phyloP scores from a whole-genome alignment of 2,329 filamentous ascomycete species.

The Ceratocystis ficicola region DNA sequence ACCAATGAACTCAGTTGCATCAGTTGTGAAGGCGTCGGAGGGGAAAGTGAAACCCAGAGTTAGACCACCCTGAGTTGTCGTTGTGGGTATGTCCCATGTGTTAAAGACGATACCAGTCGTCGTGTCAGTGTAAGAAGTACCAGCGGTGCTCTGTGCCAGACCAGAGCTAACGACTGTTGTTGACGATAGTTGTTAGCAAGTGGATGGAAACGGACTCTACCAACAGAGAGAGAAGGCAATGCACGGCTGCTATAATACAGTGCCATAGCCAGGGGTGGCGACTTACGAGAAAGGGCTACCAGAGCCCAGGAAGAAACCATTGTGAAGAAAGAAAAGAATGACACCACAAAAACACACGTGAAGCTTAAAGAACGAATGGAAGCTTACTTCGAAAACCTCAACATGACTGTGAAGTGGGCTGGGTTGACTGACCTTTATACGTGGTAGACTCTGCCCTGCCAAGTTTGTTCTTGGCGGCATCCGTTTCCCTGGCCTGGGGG shows the following conservation, averaged over 20 bases:
- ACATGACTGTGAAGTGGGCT: background rate
- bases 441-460: background rate
- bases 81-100: slow-evolving; percentile 16
- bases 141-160: slow-evolving; percentile 14
- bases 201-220: background rate
- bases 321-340: slow-evolving; percentile 12
- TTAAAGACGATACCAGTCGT: slow-evolving; percentile 17
- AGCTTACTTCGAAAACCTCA: slow-evolving; percentile 6
- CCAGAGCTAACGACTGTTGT: slow-evolving; percentile 15
- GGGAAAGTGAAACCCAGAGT: slow-evolving; percentile 46
- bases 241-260: background rate
- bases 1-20: slow-evolving; percentile 47
- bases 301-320: slow-evolving; percentile 14
- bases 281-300: slow-evolving; percentile 7
- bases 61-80: slow-evolving; percentile 24
- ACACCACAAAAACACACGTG: slow-evolving; percentile 8
- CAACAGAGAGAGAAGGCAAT: background rate
- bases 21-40: slow-evolving; percentile 34
- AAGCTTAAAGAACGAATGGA: slow-evolving; percentile 2
- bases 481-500: background rate
- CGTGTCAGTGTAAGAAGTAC: slow-evolving; percentile 17
- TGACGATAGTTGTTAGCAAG: background rate
- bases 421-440: background rate
- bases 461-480: background rate
- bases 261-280: background rate